Conservation (phyloP, 202 grass and related monocot genomes). For the Thinopyrum obtusiflorum region DNA sequence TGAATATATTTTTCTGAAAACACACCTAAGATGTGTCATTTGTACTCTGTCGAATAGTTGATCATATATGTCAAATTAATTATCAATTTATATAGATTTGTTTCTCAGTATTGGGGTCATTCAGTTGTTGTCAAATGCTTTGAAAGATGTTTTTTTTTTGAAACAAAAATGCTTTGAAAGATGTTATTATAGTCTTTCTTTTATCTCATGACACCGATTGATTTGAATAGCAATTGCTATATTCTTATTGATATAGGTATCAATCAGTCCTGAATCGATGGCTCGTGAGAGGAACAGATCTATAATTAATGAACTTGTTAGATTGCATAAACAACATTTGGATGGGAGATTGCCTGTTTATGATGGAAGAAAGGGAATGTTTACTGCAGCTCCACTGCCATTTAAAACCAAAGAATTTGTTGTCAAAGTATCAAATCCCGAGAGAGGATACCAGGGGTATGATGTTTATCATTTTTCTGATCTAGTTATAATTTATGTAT, state of each 20-base stretch:
- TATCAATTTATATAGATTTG: neutral
- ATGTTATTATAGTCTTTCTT: neutral
- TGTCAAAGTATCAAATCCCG: constrained; percentile 37
- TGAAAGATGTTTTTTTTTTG: neutral
- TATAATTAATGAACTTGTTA: constrained; percentile 46
- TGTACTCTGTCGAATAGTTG: neutral
- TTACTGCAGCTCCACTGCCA: constrained; percentile 51
- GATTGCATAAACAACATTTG: constrained; percentile 35
- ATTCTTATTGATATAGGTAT: constrained; percentile 29
- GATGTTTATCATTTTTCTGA: neutral
- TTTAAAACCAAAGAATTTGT: constrained; percentile 48
- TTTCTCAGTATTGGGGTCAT: neutral
- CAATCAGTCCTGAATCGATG: constrained; percentile 45
- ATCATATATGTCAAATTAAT: neutral
- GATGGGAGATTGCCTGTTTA: constrained; percentile 46
- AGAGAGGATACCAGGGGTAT: constrained; percentile 34
- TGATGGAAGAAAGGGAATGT: constrained; percentile 59
- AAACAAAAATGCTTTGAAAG: neutral
- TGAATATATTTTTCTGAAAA: neutral
- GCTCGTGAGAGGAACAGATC: constrained; percentile 42
- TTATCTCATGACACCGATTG: neutral
- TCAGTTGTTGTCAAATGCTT: neutral
- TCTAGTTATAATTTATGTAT: neutral
- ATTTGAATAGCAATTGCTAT: neutral
- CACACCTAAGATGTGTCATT: neutral